Evolutionary conservation across 2,329 filamentous ascomycete genomes (phyloP).

Genomic region (Scedosporium aurantiacum): DNA sequence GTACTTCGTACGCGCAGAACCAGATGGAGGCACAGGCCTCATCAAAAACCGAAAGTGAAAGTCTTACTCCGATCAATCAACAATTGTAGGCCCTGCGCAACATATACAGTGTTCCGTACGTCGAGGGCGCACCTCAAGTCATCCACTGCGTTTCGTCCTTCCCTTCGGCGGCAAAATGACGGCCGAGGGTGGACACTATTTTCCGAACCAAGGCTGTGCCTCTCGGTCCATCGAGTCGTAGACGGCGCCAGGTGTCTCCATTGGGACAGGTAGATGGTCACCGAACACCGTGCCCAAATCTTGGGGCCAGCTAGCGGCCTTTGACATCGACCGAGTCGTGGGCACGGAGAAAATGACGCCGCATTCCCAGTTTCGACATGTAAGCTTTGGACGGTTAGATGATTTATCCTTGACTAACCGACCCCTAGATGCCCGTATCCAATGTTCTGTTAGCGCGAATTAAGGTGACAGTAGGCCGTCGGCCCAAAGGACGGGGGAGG

Average conservation of each 20-base stretch:
- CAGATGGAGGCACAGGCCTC: no score
- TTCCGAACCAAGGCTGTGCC: conserved; percentile 2
- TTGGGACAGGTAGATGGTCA: conserved; percentile 1
- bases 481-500: background rate
- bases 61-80: no score
- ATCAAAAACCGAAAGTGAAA: no score
- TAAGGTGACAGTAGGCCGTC: no score
- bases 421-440: conserved; percentile 45
- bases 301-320: background rate
- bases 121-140: background rate
- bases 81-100: background rate
- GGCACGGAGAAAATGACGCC: conserved; percentile 64
- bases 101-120: no score
- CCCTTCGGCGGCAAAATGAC: background rate
- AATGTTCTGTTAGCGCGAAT: no score
- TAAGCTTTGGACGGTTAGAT: conserved; percentile 59
- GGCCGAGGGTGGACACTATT: background rate
- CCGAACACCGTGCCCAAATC: background rate
- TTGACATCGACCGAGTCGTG: conserved; percentile 7
- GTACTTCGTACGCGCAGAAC: no score
- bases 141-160: background rate
- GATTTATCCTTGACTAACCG: conserved; percentile 58
- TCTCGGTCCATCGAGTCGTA: background rate
- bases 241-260: background rate
- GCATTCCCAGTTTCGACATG: conserved; percentile 90